Evolutionary conservation across 2,329 filamentous ascomycete genomes (phyloP), one percentile per base, ranked within the genome.

Genomic region (Ascochyta koolunga): DNA sequence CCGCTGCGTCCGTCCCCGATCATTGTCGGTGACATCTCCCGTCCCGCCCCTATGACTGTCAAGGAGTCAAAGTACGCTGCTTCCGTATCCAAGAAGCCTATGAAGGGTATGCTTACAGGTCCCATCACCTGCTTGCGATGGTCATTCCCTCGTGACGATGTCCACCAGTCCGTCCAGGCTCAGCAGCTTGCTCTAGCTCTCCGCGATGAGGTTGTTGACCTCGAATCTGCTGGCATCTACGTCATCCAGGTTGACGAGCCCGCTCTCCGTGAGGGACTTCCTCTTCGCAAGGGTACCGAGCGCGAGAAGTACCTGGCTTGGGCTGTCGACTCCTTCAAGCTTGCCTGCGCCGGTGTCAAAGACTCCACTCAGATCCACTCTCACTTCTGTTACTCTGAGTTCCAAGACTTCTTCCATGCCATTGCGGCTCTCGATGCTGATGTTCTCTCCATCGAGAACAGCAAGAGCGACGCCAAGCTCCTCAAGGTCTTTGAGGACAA

Each of bases 361-460:
- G 91, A 99, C 80, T 90, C 89, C 55, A 99, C 95, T 67, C 95
- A 99, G 86, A 97, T 99, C 79, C 95, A 99, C 89, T 97, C 93
- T 62, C 95, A 99, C 86, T 99, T 99, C 90, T 99, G 95, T 81
- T 99, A 99, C 89, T 98, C 95, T 47, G 95, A 99, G 86, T 99
- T 99, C 91, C 95, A 99, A 83, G 95, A 99, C 85, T 99, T 99
- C 87, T 99, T 99, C 92, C 91, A 98, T 82, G 95, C 95, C 81
- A 99, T 99, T 71, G 91, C 95, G 64, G 93, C 95, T 59, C 89
- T 99, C 64, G 95, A 99, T 77, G 93, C 95, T 61, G 95, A 99
- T 80, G 95, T 99, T 62, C 88, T 99, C 73, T 96, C 91, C 76
- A 99, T 99, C 71, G 95, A 99, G 89, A 99, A 99, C 91, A 96